Percentiles rank a stretch among this genome's conserved stretches.
phyloP scores from a whole-genome alignment of 2,329 filamentous ascomycete genomes.

The Xylaria sp. region DNA sequence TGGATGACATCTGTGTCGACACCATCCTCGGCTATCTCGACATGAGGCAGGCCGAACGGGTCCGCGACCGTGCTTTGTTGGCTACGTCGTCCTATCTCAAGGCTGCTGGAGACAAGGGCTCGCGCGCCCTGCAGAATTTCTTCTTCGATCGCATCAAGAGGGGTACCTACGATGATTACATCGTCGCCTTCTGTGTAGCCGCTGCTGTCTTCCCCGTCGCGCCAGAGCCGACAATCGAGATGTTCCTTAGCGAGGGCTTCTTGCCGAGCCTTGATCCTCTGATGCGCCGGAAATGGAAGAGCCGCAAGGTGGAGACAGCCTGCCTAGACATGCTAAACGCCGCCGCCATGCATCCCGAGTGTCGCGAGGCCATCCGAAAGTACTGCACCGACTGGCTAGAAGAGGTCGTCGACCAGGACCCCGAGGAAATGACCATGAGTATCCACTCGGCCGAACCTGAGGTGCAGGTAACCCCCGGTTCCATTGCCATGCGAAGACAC shows the following conservation, averaged over 20 bases:
- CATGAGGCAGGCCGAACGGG: slow-evolving; percentile 73
- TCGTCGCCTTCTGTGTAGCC: slow-evolving; percentile 92
- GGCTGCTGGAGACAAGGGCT: slow-evolving; percentile 72
- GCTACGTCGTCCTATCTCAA: slow-evolving; percentile 85
- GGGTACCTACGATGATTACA: slow-evolving; percentile 84
- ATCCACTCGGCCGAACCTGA: slow-evolving; percentile 58
- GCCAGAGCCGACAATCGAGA: slow-evolving; percentile 71
- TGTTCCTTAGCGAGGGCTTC: slow-evolving; percentile 91
- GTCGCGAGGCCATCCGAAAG: slow-evolving; percentile 82
- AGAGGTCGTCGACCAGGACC: slow-evolving; percentile 77
- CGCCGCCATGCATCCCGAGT: slow-evolving; percentile 83
- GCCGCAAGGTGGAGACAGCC: slow-evolving; percentile 82
- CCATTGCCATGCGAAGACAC: slow-evolving; percentile 65
- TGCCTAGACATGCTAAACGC: slow-evolving; percentile 89
- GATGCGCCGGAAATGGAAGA: slow-evolving; percentile 82
- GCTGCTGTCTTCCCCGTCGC: slow-evolving; percentile 86
- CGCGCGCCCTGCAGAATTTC: slow-evolving; percentile 72
- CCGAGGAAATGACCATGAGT: slow-evolving; percentile 57
- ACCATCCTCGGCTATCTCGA: slow-evolving; percentile 87
- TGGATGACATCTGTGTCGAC: slow-evolving; percentile 79
- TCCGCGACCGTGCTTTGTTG: slow-evolving; percentile 82
- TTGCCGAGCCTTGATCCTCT: slow-evolving; percentile 76
- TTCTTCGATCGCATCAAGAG: slow-evolving; percentile 74
- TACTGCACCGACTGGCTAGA: slow-evolving; percentile 88
- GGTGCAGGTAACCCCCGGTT: slow-evolving; percentile 64